phyloP scores from a whole-genome alignment of 345 rosid genomes.

The Citrus sp. region DNA sequence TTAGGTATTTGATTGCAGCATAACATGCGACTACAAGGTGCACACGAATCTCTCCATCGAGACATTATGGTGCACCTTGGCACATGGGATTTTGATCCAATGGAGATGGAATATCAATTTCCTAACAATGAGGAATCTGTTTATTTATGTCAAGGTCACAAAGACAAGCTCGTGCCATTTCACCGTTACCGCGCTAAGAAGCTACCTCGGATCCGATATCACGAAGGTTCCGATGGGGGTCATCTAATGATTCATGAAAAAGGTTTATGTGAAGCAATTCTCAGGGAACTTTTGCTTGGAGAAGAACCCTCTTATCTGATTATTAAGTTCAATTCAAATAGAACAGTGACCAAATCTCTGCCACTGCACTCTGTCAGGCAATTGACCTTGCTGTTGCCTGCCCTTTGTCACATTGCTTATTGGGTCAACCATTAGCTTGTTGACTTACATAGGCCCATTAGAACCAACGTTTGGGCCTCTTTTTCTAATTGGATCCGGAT shows the following conservation, averaged over 20 bases:
- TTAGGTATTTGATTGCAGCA: slow-evolving; percentile 15
- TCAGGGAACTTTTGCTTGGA: slow-evolving; percentile 30
- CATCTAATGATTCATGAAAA: slow-evolving; percentile 34
- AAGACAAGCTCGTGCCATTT: slow-evolving; percentile 36
- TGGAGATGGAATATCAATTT: too few relatives aligned
- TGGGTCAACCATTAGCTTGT: too few relatives aligned
- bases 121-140: too few relatives aligned
- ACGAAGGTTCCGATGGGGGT: slow-evolving; percentile 33
- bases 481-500: too few relatives aligned
- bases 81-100: too few relatives aligned
- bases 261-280: slow-evolving; percentile 24
- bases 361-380: too few relatives aligned
- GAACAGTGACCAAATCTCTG: neutral
- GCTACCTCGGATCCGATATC: slow-evolving; percentile 43
- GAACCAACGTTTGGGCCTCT: too few relatives aligned
- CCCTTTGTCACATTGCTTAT: too few relatives aligned
- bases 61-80: too few relatives aligned
- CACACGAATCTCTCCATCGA: slow-evolving; percentile 26
- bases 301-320: slow-evolving; percentile 1
- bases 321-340: neutral
- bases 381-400: too few relatives aligned
- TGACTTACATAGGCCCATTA: too few relatives aligned
- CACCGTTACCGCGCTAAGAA: slow-evolving; percentile 25
- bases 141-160: neutral
- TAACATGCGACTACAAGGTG: slow-evolving; percentile 42